Evolutionary conservation across 257 asterid species (phyloP), one percentile per base, ranked within the genome.

Genomic region (Cruciata laevipes): DNA sequence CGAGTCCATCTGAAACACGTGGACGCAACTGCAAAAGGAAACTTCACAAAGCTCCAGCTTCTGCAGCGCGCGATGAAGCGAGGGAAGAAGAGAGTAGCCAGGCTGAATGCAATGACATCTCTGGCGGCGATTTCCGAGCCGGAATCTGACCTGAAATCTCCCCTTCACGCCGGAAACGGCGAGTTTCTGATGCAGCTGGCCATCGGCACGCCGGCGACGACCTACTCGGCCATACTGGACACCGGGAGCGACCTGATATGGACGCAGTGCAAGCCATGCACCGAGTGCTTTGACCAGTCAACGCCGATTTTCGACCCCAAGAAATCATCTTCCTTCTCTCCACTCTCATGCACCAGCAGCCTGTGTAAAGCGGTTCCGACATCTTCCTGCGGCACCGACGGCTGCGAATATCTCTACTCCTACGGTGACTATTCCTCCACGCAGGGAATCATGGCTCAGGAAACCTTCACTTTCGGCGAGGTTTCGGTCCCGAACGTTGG

Each of bases 361-460:
- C 81, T 90, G 20, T 90, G 95, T 69, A 9, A 62, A 4, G 84
- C 85, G 0, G 75, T 90, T 12, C 91, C 94, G 17, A 6, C 6
- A 17, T 77, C 91, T 1, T 66, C 83, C 0, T 90, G 98, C 65
- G 70, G 71, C 2, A 37, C 23, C 2, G 80, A 66, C 14, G 71
- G 42, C 2, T 89, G 98, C 71, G 86, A 82, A 59, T 89, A 89
- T 63, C 30, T 74, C 52, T 91, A 91, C 74, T 67, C 85, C 10
- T 91, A 91, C 17, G 98, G 96, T 0, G 98, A 89, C 67, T 81
- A 87, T 42, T 91, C 95, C 0, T 83, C 95, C 5, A 78, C 95
- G 0, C 87, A 87, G 47, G 98, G 98, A 0, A 31, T 80, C 9
- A 66, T 89, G 87, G 95, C 86, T 0, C 74, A 75, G 2, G 98